phyloP scores from a whole-genome alignment of 2,329 filamentous ascomycete genomes.

The Blumeria hordei region DNA sequence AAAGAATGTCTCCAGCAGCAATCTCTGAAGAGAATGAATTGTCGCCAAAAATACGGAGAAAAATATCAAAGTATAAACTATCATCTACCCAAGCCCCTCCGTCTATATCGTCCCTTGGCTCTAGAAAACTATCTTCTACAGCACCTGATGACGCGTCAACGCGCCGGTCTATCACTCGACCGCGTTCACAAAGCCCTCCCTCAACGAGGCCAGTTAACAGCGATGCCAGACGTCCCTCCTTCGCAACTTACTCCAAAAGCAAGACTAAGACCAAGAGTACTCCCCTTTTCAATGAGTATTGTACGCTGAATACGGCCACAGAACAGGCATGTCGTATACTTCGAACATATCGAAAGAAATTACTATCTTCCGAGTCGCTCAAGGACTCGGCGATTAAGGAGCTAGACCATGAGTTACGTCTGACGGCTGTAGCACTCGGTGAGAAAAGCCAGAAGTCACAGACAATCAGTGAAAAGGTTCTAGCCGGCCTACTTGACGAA shows the following conservation, averaged over 20 bases:
- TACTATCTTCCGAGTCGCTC: conserved; percentile 29
- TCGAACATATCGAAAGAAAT: conserved; percentile 36
- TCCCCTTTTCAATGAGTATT: conserved; percentile 21
- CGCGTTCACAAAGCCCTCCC: conserved; percentile 14
- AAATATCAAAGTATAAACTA: conserved; percentile 25
- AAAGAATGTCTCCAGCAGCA: conserved; percentile 22
- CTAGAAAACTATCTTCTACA: conserved; percentile 11
- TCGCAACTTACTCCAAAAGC: conserved; percentile 21
- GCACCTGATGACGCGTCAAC: conserved; percentile 11
- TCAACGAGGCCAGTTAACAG: conserved; percentile 11
- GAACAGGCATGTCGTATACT: conserved; percentile 39
- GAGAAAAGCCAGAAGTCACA: conserved; percentile 17
- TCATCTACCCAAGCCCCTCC: conserved; percentile 21
- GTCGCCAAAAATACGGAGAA: conserved; percentile 29
- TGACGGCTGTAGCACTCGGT: conserved; percentile 33
- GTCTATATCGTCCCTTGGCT: conserved; percentile 3
- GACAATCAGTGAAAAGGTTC: conserved; percentile 29
- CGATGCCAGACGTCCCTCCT: conserved; percentile 25
- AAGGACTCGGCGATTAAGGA: conserved; percentile 33
- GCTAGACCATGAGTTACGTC: conserved; percentile 37
- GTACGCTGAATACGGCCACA: conserved; percentile 34
- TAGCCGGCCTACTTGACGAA: conserved; percentile 44
- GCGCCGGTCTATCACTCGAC: conserved; percentile 6
- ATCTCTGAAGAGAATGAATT: conserved; percentile 24
- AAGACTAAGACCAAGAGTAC: conserved; percentile 26